Evolutionary conservation across 1,139 yeast genomes (phyloP).

Genomic region (Yamadazyma siamensis): DNA sequence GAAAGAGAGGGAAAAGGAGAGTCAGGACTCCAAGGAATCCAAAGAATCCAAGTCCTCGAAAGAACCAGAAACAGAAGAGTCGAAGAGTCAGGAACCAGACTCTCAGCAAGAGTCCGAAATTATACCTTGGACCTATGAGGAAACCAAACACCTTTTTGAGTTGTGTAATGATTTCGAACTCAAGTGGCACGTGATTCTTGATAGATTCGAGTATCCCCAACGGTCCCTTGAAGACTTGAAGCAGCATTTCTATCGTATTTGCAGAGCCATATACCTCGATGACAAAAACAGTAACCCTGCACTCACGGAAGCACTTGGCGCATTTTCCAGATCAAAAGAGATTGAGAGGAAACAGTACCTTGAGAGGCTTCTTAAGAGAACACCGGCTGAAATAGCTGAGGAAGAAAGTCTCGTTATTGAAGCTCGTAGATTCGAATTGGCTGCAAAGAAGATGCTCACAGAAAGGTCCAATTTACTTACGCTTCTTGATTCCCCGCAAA

Average conservation of each 20-base stretch:
- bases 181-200: slow-evolving; percentile 83
- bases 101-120: slow-evolving; percentile 5
- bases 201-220: slow-evolving; percentile 51
- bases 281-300: slow-evolving; percentile 48
- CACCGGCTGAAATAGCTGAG: slow-evolving; percentile 97
- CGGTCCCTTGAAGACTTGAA: slow-evolving; percentile 75
- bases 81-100: slow-evolving; percentile 3
- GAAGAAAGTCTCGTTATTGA: slow-evolving; percentile 93
- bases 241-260: slow-evolving; percentile 64
- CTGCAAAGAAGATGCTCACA: slow-evolving; percentile 82
- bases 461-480: slow-evolving; percentile 81
- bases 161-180: slow-evolving; percentile 72
- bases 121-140: slow-evolving; percentile 70
- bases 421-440: slow-evolving; percentile 87
- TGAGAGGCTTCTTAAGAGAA: slow-evolving; percentile 69
- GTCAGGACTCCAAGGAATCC: slow-evolving; percentile 4
- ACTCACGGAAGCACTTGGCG: slow-evolving; percentile 45
- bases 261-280: slow-evolving; percentile 37
- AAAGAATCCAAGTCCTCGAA: slow-evolving; percentile 5
- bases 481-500: slow-evolving; percentile 83
- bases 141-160: slow-evolving; percentile 72
- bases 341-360: slow-evolving; percentile 76
- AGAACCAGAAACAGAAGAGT: slow-evolving; percentile 1
- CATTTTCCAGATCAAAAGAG: slow-evolving; percentile 68
- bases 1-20: slow-evolving; percentile 6